phyloP scores from a whole-genome alignment of 2,329 filamentous ascomycete species.

The Hymenotorrendiella dingleyae region DNA sequence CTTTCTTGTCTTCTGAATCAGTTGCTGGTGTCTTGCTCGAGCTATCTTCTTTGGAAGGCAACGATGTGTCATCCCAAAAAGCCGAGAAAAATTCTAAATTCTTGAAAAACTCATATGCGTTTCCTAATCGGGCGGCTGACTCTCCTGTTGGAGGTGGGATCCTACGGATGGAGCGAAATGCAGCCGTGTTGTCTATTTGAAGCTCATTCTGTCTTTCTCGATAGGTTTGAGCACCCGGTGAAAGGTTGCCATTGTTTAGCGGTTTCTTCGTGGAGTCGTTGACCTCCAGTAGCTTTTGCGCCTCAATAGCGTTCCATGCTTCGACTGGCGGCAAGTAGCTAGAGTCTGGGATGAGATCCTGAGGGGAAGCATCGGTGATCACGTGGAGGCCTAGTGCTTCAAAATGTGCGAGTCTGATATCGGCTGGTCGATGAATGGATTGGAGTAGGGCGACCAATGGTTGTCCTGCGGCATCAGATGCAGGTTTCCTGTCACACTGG shows the following conservation, averaged over 20 bases:
- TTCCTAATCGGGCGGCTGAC: slow-evolving; percentile 50
- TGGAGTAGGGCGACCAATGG: slow-evolving; percentile 48
- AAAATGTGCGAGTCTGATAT: slow-evolving; percentile 45
- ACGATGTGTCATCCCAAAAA: slow-evolving; percentile 58
- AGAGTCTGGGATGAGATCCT: slow-evolving; percentile 48
- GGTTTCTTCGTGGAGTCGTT: slow-evolving; percentile 43
- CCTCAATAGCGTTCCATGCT: slow-evolving; percentile 39
- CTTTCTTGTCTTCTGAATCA: slow-evolving; percentile 10
- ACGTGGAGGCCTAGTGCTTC: slow-evolving; percentile 53
- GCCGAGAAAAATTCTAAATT: slow-evolving; percentile 52
- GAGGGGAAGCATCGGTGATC: slow-evolving; percentile 41
- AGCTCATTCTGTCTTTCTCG: slow-evolving; percentile 54
- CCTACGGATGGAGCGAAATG: slow-evolving; percentile 56
- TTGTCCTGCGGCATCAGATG: slow-evolving; percentile 19
- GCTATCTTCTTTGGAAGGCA: slow-evolving; percentile 13
- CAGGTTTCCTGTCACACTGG: slow-evolving; percentile 35
- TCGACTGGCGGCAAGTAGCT: slow-evolving; percentile 45
- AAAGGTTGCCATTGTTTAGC: slow-evolving; percentile 47
- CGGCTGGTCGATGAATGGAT: slow-evolving; percentile 45
- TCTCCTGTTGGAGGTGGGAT: slow-evolving; percentile 49
- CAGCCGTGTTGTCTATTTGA: slow-evolving; percentile 48
- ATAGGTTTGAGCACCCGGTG: slow-evolving; percentile 53
- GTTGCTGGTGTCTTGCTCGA: slow-evolving; percentile 10
- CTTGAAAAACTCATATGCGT: slow-evolving; percentile 61
- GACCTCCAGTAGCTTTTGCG: slow-evolving; percentile 29